phyloP scores from a whole-genome alignment of 257 asterid species.

The Capsicum baccatum region DNA sequence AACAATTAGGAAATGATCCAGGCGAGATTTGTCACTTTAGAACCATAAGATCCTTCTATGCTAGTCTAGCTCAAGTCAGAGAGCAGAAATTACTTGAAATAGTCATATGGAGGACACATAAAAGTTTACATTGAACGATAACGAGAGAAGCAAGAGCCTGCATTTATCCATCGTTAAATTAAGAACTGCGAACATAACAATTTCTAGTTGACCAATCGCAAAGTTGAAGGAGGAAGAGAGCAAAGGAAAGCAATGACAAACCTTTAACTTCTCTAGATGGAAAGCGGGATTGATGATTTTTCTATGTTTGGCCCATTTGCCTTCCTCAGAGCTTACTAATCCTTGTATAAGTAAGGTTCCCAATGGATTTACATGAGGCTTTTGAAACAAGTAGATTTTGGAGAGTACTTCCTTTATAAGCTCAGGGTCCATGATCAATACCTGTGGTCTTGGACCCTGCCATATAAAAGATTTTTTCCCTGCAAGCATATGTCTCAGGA shows the following conservation, averaged over 20 bases:
- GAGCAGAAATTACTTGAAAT: not conserved
- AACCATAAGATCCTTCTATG: not conserved
- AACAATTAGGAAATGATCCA: not conserved
- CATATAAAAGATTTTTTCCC: slow-evolving; percentile 52
- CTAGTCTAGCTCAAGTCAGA: not conserved
- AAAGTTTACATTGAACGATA: not conserved
- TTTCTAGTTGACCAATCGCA: not conserved
- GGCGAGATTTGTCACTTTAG: not conserved
- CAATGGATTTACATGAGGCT: slow-evolving; percentile 48
- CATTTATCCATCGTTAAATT: not conserved
- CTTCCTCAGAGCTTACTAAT: slow-evolving; percentile 40
- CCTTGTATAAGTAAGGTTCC: slow-evolving; percentile 46
- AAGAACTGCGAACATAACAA: not conserved
- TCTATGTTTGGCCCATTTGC: slow-evolving; percentile 67
- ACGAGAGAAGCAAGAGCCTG: not conserved
- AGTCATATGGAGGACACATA: not conserved
- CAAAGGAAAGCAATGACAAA: not conserved
- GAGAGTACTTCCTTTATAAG: slow-evolving; percentile 52
- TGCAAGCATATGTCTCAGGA: slow-evolving; percentile 21
- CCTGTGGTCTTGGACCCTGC: slow-evolving; percentile 60
- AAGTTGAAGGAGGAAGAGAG: not conserved
- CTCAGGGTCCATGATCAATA: slow-evolving; percentile 51
- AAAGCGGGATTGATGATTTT: slow-evolving; percentile 43
- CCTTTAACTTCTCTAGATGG: slow-evolving; percentile 26
- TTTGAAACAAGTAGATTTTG: slow-evolving; percentile 42